These are phyloP conservation scores for Coffea eugenioides DNA, from an alignment of 257 asterid genomes.

Conservation along the genomic window DNA sequence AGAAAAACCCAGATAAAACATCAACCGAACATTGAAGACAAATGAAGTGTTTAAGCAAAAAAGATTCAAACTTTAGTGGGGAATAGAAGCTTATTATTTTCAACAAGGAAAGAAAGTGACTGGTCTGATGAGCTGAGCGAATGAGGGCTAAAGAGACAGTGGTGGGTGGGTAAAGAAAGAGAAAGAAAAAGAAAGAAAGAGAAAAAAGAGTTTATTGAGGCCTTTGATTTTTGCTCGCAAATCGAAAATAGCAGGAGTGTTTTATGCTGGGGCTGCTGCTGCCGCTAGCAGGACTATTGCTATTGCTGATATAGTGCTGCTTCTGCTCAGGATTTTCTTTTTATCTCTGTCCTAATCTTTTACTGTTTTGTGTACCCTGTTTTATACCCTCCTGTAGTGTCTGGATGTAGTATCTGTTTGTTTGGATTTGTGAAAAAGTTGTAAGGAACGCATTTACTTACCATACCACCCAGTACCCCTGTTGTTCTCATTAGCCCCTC, in stretches of 20 bases:
- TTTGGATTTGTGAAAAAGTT: background rate
- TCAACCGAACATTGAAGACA: background rate
- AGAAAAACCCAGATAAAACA: constrained; percentile 4
- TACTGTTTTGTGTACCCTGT: constrained; percentile 5
- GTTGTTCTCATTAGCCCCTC: too few species aligned
- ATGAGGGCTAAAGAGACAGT: constrained; percentile 3
- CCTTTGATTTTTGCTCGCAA: constrained; percentile 47
- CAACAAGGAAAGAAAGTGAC: constrained; percentile 14
- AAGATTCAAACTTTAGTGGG: constrained; percentile 13
- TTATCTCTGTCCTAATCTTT: constrained; percentile 9
- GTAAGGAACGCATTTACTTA: background rate
- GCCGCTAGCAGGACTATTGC: constrained; percentile 30
- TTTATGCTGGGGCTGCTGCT: constrained; percentile 37
- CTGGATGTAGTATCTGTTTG: constrained; percentile 1
- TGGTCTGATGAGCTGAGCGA: constrained; percentile 8
- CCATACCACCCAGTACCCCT: background rate
- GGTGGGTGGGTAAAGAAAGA: constrained; percentile 22
- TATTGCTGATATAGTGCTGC: constrained; percentile 29
- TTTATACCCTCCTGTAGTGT: constrained; percentile 1
- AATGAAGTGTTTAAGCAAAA: background rate
- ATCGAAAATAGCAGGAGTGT: constrained; percentile 66
- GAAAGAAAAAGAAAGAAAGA: constrained; percentile 10
- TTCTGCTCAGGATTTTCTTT: constrained; percentile 32
- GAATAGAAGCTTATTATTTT: constrained; percentile 15
- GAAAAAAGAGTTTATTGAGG: background rate